Evolutionary conservation across 1,284 basidiomycete genomes (phyloP).

Genomic region (Binderoboletus segoi): DNA sequence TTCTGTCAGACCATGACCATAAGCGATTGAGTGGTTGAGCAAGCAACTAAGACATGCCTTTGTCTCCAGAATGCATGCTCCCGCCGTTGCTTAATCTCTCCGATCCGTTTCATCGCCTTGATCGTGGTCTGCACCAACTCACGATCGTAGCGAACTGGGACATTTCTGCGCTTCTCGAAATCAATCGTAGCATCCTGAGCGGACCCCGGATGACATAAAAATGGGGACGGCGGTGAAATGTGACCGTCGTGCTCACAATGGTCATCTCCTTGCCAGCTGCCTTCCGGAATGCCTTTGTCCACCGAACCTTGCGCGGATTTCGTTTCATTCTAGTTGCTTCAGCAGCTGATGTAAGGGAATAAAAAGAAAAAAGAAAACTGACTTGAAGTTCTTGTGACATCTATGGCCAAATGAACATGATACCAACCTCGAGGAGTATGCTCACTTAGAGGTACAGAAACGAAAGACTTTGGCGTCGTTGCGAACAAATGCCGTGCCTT

Average conservation of each 20-base stretch:
- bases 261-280: conserved; percentile 99
- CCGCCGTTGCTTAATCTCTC: conserved; percentile 89
- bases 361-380: conserved; percentile 18
- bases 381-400: conserved; percentile 99
- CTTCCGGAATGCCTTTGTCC: conserved; percentile 99
- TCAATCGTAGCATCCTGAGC: conserved; percentile 94
- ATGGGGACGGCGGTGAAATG: not conserved
- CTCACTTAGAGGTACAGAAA: conserved; percentile 95
- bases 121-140: conserved; percentile 94
- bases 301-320: conserved; percentile 98
- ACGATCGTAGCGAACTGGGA: conserved; percentile 97
- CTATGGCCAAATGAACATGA: conserved; percentile 41
- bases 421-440: conserved; percentile 10
- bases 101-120: conserved; percentile 94
- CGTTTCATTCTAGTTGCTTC: conserved; percentile 86
- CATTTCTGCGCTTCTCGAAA: conserved; percentile 98
- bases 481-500: conserved; percentile 90
- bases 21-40: not conserved
- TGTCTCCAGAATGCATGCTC: conserved; percentile 98
- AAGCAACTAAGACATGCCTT: conserved; percentile 54
- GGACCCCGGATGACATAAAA: not conserved
- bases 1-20: conserved; percentile 49
- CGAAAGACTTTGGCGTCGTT: conserved; percentile 97
- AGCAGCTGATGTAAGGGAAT: not conserved
- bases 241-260: conserved; percentile 62